phyloP scores from a whole-genome alignment of 495 filamentous ascomycete genomes.

The Acidiella bohemica region DNA sequence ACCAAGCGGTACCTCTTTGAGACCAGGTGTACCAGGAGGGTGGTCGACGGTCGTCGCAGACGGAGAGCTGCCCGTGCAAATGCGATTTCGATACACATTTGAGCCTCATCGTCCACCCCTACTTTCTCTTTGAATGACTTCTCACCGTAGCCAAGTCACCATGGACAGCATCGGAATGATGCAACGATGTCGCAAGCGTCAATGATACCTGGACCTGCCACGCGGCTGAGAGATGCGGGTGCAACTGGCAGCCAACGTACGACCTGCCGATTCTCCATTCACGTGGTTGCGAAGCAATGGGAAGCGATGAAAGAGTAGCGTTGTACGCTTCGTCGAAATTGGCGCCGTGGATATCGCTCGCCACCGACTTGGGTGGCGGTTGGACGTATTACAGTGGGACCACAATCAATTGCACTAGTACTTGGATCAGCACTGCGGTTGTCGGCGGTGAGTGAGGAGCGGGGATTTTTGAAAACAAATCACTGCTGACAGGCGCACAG shows the following conservation, averaged over 20 bases:
- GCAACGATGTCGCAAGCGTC: too few species aligned
- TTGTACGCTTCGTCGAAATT: slow-evolving; percentile 9
- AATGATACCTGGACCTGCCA: slow-evolving; percentile 11
- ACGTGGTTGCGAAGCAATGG: slow-evolving; percentile 12
- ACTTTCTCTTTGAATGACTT: too few species aligned
- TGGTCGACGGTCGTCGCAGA: too few species aligned
- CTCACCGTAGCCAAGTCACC: too few species aligned
- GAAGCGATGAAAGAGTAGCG: slow-evolving; percentile 10
- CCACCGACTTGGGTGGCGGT: slow-evolving; percentile 2
- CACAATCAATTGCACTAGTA: slow-evolving; percentile 2
- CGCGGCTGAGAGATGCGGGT: slow-evolving; percentile 14
- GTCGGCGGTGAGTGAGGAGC: background rate
- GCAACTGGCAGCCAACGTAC: slow-evolving; percentile 3
- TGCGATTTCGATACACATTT: too few species aligned
- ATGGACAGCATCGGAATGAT: too few species aligned
- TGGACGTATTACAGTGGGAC: slow-evolving; percentile 5
- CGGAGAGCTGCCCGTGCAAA: too few species aligned
- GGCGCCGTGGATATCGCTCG: slow-evolving; percentile 5
- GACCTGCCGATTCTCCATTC: slow-evolving; percentile 1
- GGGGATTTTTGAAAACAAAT: background rate
- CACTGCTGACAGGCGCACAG: background rate
- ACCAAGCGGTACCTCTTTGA: too few species aligned
- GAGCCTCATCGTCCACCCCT: too few species aligned
- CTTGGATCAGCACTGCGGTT: slow-evolving; percentile 2
- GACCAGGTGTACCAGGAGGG: too few species aligned